A percentile compares a stretch with the other conserved stretches of the same genome.
These are phyloP conservation scores for Trichoderma lentiforme DNA, from an alignment of 2,329 filamentous ascomycete species.

Conservation along the genomic window DNA sequence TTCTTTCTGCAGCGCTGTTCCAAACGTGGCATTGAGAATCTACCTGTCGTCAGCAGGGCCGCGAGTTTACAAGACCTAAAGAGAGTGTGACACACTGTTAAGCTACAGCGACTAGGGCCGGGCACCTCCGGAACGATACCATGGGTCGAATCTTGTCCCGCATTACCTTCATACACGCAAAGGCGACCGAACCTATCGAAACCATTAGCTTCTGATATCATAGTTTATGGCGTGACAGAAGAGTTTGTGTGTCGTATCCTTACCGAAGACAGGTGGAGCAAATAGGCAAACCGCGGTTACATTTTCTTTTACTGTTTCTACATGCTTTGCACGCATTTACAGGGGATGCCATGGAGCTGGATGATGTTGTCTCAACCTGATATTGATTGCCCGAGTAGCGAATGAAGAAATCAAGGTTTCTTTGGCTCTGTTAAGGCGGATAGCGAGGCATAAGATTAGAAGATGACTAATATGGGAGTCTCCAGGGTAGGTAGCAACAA, in stretches of 20 bases:
- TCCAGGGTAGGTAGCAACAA: not conserved
- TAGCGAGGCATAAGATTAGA: not conserved
- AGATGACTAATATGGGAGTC: not conserved
- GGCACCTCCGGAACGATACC: not conserved
- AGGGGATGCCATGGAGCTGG: not conserved
- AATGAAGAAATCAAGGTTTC: not conserved
- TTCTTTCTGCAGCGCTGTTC: not conserved
- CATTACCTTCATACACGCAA: not conserved
- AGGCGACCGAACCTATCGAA: not conserved
- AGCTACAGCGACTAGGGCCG: not conserved
- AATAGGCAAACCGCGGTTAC: not conserved
- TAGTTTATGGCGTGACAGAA: not conserved
- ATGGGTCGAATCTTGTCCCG: not conserved
- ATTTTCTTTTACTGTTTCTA: not conserved
- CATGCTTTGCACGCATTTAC: not conserved
- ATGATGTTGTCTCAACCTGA: not conserved
- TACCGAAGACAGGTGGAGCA: not conserved
- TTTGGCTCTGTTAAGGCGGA: not conserved
- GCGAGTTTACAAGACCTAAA: not conserved
- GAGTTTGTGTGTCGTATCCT: not conserved
- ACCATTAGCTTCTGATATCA: not conserved
- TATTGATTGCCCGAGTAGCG: not conserved
- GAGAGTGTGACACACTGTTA: not conserved
- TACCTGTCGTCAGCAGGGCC: not conserved
- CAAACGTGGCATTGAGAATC: not conserved